phyloP scores from a whole-genome alignment of 2,329 filamentous ascomycete genomes.

The Metarhizium album region DNA sequence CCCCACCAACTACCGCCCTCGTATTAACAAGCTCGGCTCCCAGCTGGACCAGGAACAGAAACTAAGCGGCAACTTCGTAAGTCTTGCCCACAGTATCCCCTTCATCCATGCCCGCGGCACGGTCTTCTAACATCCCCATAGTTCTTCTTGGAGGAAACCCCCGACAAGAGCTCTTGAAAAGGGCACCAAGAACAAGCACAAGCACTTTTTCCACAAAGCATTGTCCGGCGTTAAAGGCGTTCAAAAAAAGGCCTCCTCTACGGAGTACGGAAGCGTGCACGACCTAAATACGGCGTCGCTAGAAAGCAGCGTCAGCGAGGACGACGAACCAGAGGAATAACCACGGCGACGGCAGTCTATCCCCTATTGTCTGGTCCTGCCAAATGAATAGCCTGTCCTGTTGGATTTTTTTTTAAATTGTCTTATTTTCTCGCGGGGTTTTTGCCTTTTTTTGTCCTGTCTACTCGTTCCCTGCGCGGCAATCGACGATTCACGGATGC shows the following conservation, averaged over 20 bases:
- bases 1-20: constrained; percentile 87
- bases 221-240: constrained; percentile 35
- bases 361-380: constrained; percentile 57
- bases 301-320: constrained; percentile 46
- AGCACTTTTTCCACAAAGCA: constrained; percentile 18
- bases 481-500: background rate
- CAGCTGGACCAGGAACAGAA: constrained; percentile 99
- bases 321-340: constrained; percentile 56
- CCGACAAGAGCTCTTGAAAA: constrained; percentile 49
- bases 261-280: constrained; percentile 18
- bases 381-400: constrained; percentile 14
- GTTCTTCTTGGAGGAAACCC: constrained; percentile 88
- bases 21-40: constrained; percentile 95
- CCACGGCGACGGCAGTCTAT: constrained; percentile 49
- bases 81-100: constrained; percentile 22
- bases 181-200: constrained; percentile 26
- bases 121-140: constrained; percentile 23
- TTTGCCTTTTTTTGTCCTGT: background rate
- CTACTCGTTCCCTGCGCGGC: background rate
- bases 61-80: constrained; percentile 77
- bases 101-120: background rate
- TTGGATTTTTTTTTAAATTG: constrained; percentile 1
- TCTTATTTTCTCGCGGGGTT: background rate
- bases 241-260: constrained; percentile 19
- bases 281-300: constrained; percentile 25